Percentiles rank a stretch among this genome's conserved stretches.
phyloP scores from a whole-genome alignment of 2,329 filamentous ascomycete genomes.

The Mollisiaceae sp. region DNA sequence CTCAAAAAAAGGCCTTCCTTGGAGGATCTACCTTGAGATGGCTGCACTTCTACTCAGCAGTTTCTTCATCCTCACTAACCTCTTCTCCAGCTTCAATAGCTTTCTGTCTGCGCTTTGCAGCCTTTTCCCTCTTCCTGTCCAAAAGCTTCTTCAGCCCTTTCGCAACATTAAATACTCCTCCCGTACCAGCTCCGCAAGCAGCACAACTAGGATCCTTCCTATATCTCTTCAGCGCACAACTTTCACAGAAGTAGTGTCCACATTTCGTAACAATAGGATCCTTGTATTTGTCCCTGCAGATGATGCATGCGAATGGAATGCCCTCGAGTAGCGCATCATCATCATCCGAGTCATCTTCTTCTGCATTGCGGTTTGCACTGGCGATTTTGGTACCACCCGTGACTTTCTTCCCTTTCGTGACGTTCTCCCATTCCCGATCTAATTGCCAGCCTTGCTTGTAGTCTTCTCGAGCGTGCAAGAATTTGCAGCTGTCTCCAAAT shows the following conservation, averaged over 20 bases:
- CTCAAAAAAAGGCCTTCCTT: neutral
- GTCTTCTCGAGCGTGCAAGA: slow-evolving; percentile 75
- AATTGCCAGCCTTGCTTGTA: slow-evolving; percentile 95
- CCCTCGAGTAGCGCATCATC: slow-evolving; percentile 42
- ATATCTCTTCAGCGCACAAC: slow-evolving; percentile 85
- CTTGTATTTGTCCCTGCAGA: slow-evolving; percentile 46
- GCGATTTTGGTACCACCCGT: slow-evolving; percentile 57
- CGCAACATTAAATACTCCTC: slow-evolving; percentile 87
- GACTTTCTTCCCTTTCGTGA: slow-evolving; percentile 72
- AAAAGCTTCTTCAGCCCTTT: slow-evolving; percentile 83
- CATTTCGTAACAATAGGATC: slow-evolving; percentile 86
- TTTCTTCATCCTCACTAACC: slow-evolving; percentile 50
- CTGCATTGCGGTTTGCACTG: slow-evolving; percentile 39
- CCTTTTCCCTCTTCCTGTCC: slow-evolving; percentile 64
- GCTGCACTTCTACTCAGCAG: slow-evolving; percentile 33
- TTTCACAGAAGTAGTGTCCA: slow-evolving; percentile 94
- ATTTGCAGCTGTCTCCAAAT: slow-evolving; percentile 69
- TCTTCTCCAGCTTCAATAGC: slow-evolving; percentile 59
- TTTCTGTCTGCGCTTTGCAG: slow-evolving; percentile 56
- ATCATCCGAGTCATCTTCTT: slow-evolving; percentile 53
- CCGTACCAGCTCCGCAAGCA: slow-evolving; percentile 82
- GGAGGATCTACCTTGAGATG: neutral
- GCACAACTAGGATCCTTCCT: slow-evolving; percentile 86
- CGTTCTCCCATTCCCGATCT: slow-evolving; percentile 90
- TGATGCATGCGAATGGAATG: slow-evolving; percentile 44